Percentiles rank a stretch among this genome's conserved stretches.
Evolutionary conservation across 192 early-diverging fungal genomes (phyloP).

Genomic region (Geranomyces variabilis): DNA sequence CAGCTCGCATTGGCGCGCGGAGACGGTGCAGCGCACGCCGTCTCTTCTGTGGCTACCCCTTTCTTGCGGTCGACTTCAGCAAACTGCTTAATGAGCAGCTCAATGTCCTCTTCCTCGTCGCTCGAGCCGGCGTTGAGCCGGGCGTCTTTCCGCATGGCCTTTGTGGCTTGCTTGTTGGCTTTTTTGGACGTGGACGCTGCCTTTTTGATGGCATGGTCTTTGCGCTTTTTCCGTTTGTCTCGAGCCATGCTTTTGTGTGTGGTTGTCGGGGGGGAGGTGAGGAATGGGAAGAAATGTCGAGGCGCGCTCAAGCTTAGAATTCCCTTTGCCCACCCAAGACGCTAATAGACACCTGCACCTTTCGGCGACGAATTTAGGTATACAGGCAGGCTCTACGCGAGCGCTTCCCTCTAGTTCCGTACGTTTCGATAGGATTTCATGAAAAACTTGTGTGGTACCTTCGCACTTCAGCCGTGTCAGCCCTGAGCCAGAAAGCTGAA

Average conservation of each 20-base stretch:
- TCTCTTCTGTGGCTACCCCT: constrained; percentile 59
- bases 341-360: no score
- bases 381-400: no score
- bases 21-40: constrained; percentile 36
- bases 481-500: no score
- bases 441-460: no score
- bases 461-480: no score
- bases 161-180: constrained; percentile 35
- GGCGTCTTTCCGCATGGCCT: constrained; percentile 42
- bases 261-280: background rate
- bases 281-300: background rate
- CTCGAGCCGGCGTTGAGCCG: constrained; percentile 48
- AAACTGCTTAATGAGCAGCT: constrained; percentile 63
- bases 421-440: no score
- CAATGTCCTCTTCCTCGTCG: constrained; percentile 71
- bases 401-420: no score
- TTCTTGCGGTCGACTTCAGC: constrained; percentile 48
- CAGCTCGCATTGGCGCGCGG: constrained; percentile 64
- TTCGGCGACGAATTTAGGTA: no score
- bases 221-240: constrained; percentile 37
- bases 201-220: constrained; percentile 31
- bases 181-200: constrained; percentile 26
- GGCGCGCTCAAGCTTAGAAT: no score
- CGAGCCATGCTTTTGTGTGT: constrained; percentile 20
- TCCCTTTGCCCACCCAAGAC: no score